A percentile compares a stretch with the other conserved stretches of the same genome.
Conservation (phyloP, 2,329 filamentous ascomycete species). For the Pyricularia pennisetigena region DNA sequence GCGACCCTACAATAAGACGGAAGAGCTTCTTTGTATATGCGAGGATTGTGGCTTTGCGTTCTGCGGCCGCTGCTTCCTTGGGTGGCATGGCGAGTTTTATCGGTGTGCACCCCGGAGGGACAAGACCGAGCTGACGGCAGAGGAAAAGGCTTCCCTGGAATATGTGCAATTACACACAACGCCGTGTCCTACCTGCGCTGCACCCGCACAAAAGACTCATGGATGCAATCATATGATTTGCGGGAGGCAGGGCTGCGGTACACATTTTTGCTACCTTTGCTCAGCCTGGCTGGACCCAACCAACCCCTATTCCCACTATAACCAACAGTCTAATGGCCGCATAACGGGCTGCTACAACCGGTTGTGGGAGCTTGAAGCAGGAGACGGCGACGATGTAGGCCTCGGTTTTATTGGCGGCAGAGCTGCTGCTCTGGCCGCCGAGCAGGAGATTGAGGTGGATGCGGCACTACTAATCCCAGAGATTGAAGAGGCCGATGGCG, state of each 20-base stretch:
- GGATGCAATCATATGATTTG: constrained; percentile 98
- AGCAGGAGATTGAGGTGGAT: not conserved
- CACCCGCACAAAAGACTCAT: constrained; percentile 78
- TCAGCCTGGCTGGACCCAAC: constrained; percentile 70
- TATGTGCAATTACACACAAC: constrained; percentile 77
- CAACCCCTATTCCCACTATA: constrained; percentile 88
- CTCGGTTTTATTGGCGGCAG: constrained; percentile 29
- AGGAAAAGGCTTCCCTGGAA: constrained; percentile 78
- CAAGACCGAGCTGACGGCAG: constrained; percentile 62
- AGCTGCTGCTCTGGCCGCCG: constrained; percentile 10
- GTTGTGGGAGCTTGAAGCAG: constrained; percentile 81
- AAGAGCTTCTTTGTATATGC: constrained; percentile 70
- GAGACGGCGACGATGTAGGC: constrained; percentile 53
- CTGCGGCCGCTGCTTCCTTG: constrained; percentile 57
- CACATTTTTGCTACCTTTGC: constrained; percentile 94
- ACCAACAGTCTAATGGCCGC: constrained; percentile 43
- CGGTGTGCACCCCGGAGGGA: constrained; percentile 59
- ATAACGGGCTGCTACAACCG: constrained; percentile 67
- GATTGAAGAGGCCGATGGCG: constrained; percentile 23
- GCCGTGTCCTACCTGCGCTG: constrained; percentile 78
- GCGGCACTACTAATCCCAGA: constrained; percentile 12
- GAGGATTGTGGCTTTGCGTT: constrained; percentile 87
- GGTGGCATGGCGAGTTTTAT: constrained; percentile 87
- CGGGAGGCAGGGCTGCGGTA: constrained; percentile 60
- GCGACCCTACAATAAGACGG: constrained; percentile 9